Conservation (phyloP, 345 rosid genomes). For the Euphorbia pulcherrima region DNA sequence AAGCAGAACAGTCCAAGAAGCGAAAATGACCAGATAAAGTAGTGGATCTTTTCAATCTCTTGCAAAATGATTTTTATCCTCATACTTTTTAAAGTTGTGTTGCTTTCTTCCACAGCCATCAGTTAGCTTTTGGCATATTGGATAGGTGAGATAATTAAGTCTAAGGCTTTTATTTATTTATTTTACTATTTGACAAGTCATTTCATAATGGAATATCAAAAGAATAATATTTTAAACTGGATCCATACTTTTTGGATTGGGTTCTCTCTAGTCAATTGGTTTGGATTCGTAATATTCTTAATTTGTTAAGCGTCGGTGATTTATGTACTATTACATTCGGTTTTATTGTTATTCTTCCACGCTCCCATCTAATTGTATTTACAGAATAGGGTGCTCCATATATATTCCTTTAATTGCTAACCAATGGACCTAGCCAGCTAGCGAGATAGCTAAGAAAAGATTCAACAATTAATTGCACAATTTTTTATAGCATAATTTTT, state of each 20-base stretch:
- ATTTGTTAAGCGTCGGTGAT: background rate
- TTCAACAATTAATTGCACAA: background rate
- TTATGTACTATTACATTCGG: background rate
- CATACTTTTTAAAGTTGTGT: conserved; percentile 1
- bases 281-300: background rate
- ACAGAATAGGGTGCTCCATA: background rate
- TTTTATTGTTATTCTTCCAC: background rate
- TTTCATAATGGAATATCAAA: background rate
- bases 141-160: background rate
- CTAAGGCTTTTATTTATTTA: background rate
- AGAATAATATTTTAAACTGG: background rate
- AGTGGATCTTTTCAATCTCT: background rate
- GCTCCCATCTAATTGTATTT: background rate
- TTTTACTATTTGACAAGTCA: background rate
- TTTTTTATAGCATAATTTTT: too few relatives aligned
- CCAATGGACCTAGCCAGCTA: background rate
- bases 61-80: background rate
- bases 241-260: conserved; percentile 2
- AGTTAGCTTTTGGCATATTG: background rate
- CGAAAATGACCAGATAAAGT: conserved; percentile 9
- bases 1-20: conserved; percentile 9
- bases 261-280: background rate
- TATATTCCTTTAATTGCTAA: background rate
- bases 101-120: conserved; percentile 1
- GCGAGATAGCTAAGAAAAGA: background rate